These are phyloP conservation scores for Striga asiatica DNA, from an alignment of 257 asterid genomes.

Conservation along the genomic window DNA sequence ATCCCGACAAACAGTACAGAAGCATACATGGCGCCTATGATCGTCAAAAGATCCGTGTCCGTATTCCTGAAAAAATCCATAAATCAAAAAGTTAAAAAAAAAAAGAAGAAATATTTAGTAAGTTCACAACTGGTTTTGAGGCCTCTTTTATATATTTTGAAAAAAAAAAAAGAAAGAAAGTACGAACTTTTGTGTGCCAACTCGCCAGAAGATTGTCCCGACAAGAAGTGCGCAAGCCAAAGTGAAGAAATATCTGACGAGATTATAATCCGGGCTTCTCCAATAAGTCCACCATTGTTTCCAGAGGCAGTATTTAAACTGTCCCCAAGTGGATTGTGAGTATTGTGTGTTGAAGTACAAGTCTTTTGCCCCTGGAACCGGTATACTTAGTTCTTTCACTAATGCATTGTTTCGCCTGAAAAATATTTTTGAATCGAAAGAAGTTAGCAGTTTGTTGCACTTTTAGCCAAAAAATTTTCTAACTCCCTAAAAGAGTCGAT, in stretches of 20 bases:
- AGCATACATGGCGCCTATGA: conserved; percentile 73
- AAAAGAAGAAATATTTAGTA: no score
- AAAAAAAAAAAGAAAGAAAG: neutral
- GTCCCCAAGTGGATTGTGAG: conserved; percentile 48
- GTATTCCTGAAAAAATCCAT: conserved; percentile 23
- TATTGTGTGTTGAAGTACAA: conserved; percentile 49
- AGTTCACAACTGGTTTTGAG: neutral
- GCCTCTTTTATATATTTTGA: neutral
- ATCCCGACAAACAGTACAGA: conserved; percentile 63
- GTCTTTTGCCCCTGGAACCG: conserved; percentile 54
- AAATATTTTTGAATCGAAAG: neutral
- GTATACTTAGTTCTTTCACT: conserved; percentile 46
- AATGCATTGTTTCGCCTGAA: conserved; percentile 52
- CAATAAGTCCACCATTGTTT: conserved; percentile 86
- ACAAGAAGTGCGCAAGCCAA: conserved; percentile 57
- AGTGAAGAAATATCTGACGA: conserved; percentile 63
- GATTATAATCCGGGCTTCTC: conserved; percentile 90
- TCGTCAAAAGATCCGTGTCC: conserved; percentile 44
- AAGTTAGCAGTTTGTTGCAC: neutral
- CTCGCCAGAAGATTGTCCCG: conserved; percentile 71
- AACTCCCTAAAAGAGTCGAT: no score
- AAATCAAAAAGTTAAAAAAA: conserved; percentile 6
- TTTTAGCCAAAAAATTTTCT: no score
- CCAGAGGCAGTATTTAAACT: conserved; percentile 60
- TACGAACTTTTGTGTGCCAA: conserved; percentile 48